Base-by-base conservation (phyloP, 495 filamentous ascomycete species). In the Copromyces sp. region DNA sequence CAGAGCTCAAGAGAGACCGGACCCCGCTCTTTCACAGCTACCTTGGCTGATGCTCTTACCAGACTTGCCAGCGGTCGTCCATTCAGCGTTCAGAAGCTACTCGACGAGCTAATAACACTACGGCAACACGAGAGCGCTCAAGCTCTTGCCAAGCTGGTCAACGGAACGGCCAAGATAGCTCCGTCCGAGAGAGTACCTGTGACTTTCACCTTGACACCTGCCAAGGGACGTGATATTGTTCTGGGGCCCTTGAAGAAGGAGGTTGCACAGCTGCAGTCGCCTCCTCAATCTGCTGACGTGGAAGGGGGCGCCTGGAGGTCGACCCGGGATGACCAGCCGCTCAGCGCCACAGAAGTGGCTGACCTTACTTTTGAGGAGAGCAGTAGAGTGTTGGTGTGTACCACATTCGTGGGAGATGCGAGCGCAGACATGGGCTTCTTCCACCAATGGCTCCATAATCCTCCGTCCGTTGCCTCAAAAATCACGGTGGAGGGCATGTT, bases 401-500 rank as follows among this genome's bases (percentile, higher is more conserved):
- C 85, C 2, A 87, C 86, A 0, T 88, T 88, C 74, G 84, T 87
- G 39, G 86, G 86, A 45, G 86, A 89, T 72, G 85, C 86, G 11
- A 87, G 84, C 71, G 82, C 85, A 9, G 87, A 88, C 47, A 87
- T 89, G 86, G 81, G 83, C 37, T 87, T 82, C 45, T 88, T 88
- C 74, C 84, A 87, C 78, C 85, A 87, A 68, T 88, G 87, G 86
- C 81, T 89, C 12, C 82, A 85, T 45, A 85, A 83, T 70, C 82
- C 80, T 24, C 84, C 86, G 4, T 74, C 81, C 1, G 80, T 83
- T 11, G 83, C 83, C 29, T 84, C 85, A 7, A 86, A 86, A 68
- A 84, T 88, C 65, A 80, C 84, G 7, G 86, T 89, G 7, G 86
- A 89, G 77, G 87, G 86, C 73, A 88, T 88, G 83, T 89, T 89